Base-by-base conservation (phyloP, 2,329 filamentous ascomycete genomes). In the Hypoxylon sp. region DNA sequence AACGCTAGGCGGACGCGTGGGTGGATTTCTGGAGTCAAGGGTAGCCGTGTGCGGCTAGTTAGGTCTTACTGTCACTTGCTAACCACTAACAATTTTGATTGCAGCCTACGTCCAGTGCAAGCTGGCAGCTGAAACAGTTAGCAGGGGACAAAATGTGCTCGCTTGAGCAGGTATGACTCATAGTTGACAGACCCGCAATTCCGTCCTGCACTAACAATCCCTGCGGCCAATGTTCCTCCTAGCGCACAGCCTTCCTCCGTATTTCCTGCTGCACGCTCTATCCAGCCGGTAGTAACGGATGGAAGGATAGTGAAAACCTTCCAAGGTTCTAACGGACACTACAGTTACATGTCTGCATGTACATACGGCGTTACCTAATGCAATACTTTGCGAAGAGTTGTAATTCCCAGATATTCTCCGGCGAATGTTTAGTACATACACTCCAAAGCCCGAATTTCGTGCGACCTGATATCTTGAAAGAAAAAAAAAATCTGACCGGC, bases 81-180 rank as follows among this genome's bases (percentile, higher is more conserved):
- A 74, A 63, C 73, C 59, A 70, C 65, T 70, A 74, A 70, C 69
- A 73, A 69, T 64, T 60, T 69, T 72, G 69, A 56, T 58, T 70
- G 67, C 41, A 23, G 25, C 39, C 39, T 30, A 57, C n/a, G 32
- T 8, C 12, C 41, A 30, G 43, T 14, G 53, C 69, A 72, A 69
- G 60, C 64, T 34, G 53, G 51, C 51, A 60, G 8, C 39, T 71
- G 66, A 70, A 71, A 72, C 69, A 57, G 73, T 70, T 75, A 74
- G 65, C 34, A 48, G 56, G 67, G 60, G 60, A 75, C 74, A 59
- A 66, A 37, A 53, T 41, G 11, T 11, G 8, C 57, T 63, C 69
- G 69, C 68, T 68, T 70, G 71, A 52, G 56, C 56, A 59, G 39
- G 66, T 75, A 64, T 75, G 74, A 75, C 64, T 75, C 74, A 75